Percentiles rank a stretch among this genome's conserved stretches.
Evolutionary conservation across 441 rosid genomes (phyloP).

Genomic region (Eruca vesicaria): DNA sequence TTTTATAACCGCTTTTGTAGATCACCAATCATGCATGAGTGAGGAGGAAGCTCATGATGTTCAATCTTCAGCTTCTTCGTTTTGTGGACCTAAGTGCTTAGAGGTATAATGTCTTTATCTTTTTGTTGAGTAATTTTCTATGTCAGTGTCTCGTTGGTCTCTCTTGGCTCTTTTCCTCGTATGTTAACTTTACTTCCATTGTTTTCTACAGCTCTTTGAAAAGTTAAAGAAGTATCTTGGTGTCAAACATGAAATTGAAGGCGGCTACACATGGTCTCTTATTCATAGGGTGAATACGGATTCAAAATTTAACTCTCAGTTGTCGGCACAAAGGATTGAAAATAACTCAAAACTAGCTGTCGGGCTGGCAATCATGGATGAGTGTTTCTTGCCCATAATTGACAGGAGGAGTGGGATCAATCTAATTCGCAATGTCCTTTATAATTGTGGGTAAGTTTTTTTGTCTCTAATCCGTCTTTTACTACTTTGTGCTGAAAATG

Average conservation of each 20-base stretch:
- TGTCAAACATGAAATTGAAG: conserved; percentile 78
- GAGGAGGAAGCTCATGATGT: conserved; percentile 43
- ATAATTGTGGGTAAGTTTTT: conserved; percentile 74
- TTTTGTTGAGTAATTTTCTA: neutral
- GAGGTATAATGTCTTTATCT: conserved; percentile 58
- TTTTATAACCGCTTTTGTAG: conserved; percentile 39
- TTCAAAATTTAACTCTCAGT: conserved; percentile 43
- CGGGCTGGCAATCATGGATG: conserved; percentile 92
- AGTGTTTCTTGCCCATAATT: conserved; percentile 94
- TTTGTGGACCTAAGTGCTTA: conserved; percentile 73
- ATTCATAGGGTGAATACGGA: conserved; percentile 63
- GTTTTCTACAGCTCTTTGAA: conserved; percentile 69
- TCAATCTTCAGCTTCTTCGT: conserved; percentile 46
- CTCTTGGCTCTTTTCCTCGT: neutral
- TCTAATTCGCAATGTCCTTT: conserved; percentile 73
- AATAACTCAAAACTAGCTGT: conserved; percentile 95
- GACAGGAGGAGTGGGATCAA: conserved; percentile 91
- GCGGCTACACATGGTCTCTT: conserved; percentile 94
- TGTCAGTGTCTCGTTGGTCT: neutral
- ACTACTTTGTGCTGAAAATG: neutral
- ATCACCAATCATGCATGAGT: conserved; percentile 68
- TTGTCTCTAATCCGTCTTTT: conserved; percentile 1
- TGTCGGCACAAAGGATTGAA: conserved; percentile 73
- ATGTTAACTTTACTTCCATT: conserved; percentile 26
- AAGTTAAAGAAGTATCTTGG: conserved; percentile 81